phyloP scores from a whole-genome alignment of 2,329 filamentous ascomycete species.

The Pyrenophora teres region DNA sequence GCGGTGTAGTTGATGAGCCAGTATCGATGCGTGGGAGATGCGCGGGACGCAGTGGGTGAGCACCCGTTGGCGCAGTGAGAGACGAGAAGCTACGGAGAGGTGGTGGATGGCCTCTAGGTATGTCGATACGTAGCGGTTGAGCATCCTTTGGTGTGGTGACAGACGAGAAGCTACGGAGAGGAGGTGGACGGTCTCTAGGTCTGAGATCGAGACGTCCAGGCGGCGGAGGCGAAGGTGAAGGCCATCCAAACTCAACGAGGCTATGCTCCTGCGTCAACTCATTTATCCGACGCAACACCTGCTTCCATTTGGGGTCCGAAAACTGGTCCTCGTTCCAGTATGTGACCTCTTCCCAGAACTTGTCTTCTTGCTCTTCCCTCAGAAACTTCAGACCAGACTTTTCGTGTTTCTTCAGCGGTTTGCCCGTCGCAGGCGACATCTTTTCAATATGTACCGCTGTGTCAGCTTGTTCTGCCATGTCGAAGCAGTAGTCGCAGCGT shows the following conservation, averaged over 20 bases:
- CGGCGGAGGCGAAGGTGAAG: not conserved
- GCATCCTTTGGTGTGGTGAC: no score
- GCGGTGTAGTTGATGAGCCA: conserved; percentile 5
- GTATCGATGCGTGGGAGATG: conserved; percentile 7
- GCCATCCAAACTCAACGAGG: conserved; percentile 1
- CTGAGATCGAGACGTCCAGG: no score
- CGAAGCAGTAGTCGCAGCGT: not conserved
- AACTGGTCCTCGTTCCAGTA: conserved; percentile 21
- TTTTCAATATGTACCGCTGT: not conserved
- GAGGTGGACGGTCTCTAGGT: not conserved
- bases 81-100: conserved; percentile 3
- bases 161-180: no score
- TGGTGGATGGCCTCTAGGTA: not conserved
- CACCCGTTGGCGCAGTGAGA: conserved; percentile 6
- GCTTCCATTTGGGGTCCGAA: conserved; percentile 15
- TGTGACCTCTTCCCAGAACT: conserved; percentile 10
- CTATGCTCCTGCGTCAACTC: conserved; percentile 10
- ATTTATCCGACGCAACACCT: conserved; percentile 1
- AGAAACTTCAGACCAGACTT: conserved; percentile 22
- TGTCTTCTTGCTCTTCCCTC: conserved; percentile 9
- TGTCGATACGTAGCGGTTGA: no score
- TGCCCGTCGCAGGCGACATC: not conserved
- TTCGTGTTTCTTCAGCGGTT: conserved; percentile 17
- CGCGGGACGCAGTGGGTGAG: conserved; percentile 3
- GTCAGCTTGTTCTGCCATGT: not conserved